Base-by-base conservation (phyloP, 2,329 filamentous ascomycete species). In the Scedosporium minutisporum region DNA sequence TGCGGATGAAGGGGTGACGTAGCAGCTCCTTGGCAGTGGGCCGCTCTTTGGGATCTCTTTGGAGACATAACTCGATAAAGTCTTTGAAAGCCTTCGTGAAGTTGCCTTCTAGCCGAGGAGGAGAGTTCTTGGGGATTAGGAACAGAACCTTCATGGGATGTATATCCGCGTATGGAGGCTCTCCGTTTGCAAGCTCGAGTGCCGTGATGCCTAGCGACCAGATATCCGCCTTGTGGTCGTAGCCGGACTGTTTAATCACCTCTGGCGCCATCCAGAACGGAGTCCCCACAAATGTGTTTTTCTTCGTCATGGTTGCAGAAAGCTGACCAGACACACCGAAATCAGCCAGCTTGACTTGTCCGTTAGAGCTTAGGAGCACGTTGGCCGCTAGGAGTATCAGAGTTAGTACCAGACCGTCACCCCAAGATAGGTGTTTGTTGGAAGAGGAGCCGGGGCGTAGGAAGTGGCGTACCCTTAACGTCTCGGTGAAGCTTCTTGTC, bases 191-290 rank as follows among this genome's bases (percentile, higher is more conserved):
- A 66, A 97, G 76, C 74, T 97, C 93, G 51, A 97, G 83, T 1
- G 93, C 93, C 1, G 93, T 97, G 72, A 97, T 97, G 46, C 93
- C 93, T 18, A 97, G 80, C 1, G 93, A 97, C 93, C 93, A 97
- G 64, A 97, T 96, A 72, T 97, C 93, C 55, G 93, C 93, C 77
- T 97, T 97, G 77, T 96, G 91, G 74, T 97, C 93, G 78, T 97
- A 97, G 58, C 93, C 93, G 63, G 92, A 96, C 74, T 99, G 93
- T 77, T 96, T 96, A 75, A 99, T 99, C 62, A 97, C 93, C 76
- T 99, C 93, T 10, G 93, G 93, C 2, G 95, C 93, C 93, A 99
- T 99, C 95, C 95, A 99, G 73, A 97, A 99, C 1, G 95, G 93
- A 0, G 93, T 97, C 41, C 95, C 95, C 38, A 99, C 93, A 74